Conservation (phyloP, 345 rosid species). For the Dipteronia sinensis region DNA sequence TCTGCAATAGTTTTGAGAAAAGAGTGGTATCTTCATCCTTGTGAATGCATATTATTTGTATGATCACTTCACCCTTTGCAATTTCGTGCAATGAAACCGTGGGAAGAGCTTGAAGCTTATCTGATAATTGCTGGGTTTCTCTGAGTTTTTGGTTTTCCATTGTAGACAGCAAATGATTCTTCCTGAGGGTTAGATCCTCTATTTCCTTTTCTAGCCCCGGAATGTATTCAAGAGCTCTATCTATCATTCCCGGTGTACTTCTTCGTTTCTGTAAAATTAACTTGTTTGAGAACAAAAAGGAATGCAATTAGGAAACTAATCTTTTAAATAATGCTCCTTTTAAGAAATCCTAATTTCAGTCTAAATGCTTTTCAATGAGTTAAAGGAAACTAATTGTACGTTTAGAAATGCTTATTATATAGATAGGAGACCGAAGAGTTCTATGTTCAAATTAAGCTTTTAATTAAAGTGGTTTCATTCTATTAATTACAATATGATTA, state of each 20-base stretch:
- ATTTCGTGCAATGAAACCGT: conserved; percentile 37
- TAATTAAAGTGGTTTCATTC: no score
- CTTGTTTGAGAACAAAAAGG: no score
- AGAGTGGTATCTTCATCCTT: background rate
- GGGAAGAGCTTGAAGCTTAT: background rate
- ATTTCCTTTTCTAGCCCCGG: conserved; percentile 39
- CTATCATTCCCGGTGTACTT: conserved; percentile 28
- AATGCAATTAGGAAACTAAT: no score
- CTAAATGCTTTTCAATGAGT: no score
- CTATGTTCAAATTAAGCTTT: background rate
- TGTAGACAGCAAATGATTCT: conserved; percentile 24
- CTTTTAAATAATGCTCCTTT: no score
- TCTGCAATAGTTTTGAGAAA: conserved; percentile 29
- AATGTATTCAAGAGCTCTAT: conserved; percentile 37
- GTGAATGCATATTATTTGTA: conserved; percentile 26
- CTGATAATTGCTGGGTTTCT: background rate
- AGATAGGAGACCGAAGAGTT: no score
- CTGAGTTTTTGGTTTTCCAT: background rate
- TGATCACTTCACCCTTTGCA: conserved; percentile 27
- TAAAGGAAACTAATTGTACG: no score
- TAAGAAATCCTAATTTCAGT: no score
- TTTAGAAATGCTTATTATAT: no score
- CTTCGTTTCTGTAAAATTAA: conserved; percentile 31
- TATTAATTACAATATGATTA: no score
- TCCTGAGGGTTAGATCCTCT: conserved; percentile 27